These are phyloP conservation scores for Dactylellina haptotyla DNA, from an alignment of 2,329 filamentous ascomycete genomes.

Conservation along the genomic window DNA sequence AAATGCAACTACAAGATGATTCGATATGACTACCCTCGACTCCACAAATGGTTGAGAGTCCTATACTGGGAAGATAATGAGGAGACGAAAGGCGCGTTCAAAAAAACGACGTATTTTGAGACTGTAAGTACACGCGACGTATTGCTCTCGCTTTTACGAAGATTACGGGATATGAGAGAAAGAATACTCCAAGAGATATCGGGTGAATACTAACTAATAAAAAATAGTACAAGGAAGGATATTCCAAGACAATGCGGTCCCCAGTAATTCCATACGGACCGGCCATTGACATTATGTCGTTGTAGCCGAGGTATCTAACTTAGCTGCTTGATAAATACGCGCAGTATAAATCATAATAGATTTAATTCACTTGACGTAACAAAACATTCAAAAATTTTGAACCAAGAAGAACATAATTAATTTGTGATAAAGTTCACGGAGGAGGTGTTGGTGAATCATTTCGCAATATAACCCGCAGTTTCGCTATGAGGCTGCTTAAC, in stretches of 20 bases:
- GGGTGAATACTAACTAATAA: not conserved
- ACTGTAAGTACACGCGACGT: slow-evolving; percentile 14
- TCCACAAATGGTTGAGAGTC: slow-evolving; percentile 83
- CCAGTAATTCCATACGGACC: slow-evolving; percentile 36
- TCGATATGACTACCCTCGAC: slow-evolving; percentile 70
- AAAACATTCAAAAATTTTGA: too few species aligned
- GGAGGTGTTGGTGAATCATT: too few species aligned
- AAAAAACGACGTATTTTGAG: slow-evolving; percentile 46
- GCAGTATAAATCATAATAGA: too few species aligned
- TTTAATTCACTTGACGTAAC: too few species aligned
- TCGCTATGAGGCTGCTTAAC: too few species aligned
- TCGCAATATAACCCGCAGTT: too few species aligned
- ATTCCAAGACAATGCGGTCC: slow-evolving; percentile 9
- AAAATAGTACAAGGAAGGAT: slow-evolving; percentile 44
- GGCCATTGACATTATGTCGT: slow-evolving; percentile 27
- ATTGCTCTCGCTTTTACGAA: too few species aligned
- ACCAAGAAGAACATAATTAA: too few species aligned
- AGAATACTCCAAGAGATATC: too few species aligned
- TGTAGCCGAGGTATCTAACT: not conserved
- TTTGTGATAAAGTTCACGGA: too few species aligned
- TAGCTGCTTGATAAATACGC: too few species aligned
- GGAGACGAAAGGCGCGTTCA: slow-evolving; percentile 33
- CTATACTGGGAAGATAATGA: slow-evolving; percentile 77
- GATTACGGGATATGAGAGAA: too few species aligned
- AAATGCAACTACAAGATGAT: slow-evolving; percentile 75